Evolutionary conservation across 2,329 filamentous ascomycete genomes (phyloP), one percentile per base, ranked within the genome.

Genomic region (Huntiella decipiens): DNA sequence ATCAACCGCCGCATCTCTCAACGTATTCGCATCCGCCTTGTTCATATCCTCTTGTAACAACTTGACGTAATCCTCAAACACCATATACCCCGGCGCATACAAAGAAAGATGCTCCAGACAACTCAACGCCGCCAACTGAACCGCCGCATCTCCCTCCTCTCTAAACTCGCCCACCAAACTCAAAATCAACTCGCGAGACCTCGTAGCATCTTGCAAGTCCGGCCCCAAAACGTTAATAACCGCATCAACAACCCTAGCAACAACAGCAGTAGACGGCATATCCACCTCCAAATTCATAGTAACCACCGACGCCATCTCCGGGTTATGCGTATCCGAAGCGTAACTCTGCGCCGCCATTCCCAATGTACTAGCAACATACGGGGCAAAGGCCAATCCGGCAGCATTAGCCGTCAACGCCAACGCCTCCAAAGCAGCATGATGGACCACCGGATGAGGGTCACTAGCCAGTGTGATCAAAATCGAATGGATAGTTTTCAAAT

Each of bases 391-490:
- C 48, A 98, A 66, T 0, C 91, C 91, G 1, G 91, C 87, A 8
- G 88, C 91, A 56, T 95, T 88, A 2, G 88, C 82, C 10, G 93
- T 86, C 44, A 82, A 70, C 2, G 83, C 79, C 28, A 98, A 62
- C 7, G 85, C 88, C 58, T 95, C 86, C 38, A 98, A 66, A 2
- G 92, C 88, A 86, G 87, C 96, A 58, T 88, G 94, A 60, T 98
- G 91, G 6, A 98, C 91, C 1, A 83, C 79, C 0, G 91, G 87
- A 58, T 98, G 91, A 15, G 88, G 84, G 56, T 98, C 91, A 54
- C 87, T 94, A 59, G 86, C 88, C 7, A 98, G 70, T 5, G 91
- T 96, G 82, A 96, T 93, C n/a, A 98, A 66, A 35, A 98, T 92
- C 13, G 88, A 82, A n/a, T 95, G 73, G 43, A 98, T 95, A 1